Conservation (phyloP, 1,139 yeast species). For the Pichia cactophila region DNA sequence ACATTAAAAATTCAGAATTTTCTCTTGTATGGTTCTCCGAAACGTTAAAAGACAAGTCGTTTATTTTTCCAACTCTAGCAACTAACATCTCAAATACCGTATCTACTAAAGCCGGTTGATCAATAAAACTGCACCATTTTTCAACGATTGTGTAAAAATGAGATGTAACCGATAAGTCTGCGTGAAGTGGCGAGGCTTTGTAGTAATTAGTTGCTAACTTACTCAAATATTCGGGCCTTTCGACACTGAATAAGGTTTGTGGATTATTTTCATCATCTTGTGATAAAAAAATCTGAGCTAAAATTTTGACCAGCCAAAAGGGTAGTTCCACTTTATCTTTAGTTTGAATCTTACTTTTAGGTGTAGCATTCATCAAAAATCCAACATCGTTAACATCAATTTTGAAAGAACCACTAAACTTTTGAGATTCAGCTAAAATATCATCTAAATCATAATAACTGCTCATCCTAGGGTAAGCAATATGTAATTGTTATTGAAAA, state of each 20-base stretch:
- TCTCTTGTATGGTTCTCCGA: conserved; percentile 11
- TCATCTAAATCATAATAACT: conserved; percentile 79
- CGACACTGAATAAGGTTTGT: conserved; percentile 9
- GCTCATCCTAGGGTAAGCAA: not conserved
- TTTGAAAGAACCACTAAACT: conserved; percentile 7
- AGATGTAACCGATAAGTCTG: conserved; percentile 9
- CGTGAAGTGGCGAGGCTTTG: conserved; percentile 15
- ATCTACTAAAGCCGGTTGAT: conserved; percentile 12
- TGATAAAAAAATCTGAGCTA: conserved; percentile 47
- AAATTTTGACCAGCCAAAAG: conserved; percentile 77
- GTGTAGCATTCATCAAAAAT: conserved; percentile 77
- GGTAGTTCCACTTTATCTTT: conserved; percentile 76
- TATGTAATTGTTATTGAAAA: too few relatives aligned
- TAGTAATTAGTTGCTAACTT: conserved; percentile 13
- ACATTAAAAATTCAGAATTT: conserved; percentile 12
- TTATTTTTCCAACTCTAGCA: conserved; percentile 11
- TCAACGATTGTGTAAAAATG: conserved; percentile 14
- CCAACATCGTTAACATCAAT: conserved; percentile 75
- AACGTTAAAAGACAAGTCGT: conserved; percentile 13
- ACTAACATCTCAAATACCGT: conserved; percentile 13
- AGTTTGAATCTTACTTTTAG: conserved; percentile 45
- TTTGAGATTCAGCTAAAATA: conserved; percentile 60
- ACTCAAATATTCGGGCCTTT: conserved; percentile 15
- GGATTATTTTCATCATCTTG: conserved; percentile 6
- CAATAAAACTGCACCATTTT: conserved; percentile 16